Evolutionary conservation across 2,329 filamentous ascomycete genomes (phyloP).

Genomic region (Colletotrichum lupini): DNA sequence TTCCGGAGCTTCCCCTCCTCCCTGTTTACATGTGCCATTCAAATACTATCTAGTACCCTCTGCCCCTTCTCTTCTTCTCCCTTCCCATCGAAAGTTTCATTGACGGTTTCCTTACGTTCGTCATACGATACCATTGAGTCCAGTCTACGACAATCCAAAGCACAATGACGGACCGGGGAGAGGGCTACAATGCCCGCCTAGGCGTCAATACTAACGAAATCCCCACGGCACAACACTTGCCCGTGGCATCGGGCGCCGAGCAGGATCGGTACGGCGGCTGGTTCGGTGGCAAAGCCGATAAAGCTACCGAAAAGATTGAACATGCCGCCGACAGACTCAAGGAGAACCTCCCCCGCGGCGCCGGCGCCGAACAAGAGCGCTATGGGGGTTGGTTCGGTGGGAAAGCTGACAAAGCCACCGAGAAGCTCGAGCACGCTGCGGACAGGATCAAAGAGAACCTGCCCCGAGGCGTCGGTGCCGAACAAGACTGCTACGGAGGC

Average conservation of each 20-base stretch:
- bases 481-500: conserved; percentile 33
- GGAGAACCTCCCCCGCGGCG: conserved; percentile 19
- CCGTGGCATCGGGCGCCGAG: conserved; percentile 26
- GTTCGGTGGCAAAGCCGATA: conserved; percentile 22
- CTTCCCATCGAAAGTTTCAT: not conserved
- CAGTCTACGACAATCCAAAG: not conserved
- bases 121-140: conserved; percentile 13
- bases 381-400: conserved; percentile 38
- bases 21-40: not conserved
- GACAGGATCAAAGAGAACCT: conserved; percentile 12
- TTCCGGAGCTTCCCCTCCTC: not conserved
- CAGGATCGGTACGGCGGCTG: conserved; percentile 30
- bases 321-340: not conserved
- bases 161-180: conserved; percentile 39
- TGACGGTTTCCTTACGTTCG: not conserved
- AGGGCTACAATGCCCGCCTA: conserved; percentile 36
- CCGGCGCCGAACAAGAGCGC: conserved; percentile 40
- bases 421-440: not conserved
- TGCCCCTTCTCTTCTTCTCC: not conserved
- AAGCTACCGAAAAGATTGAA: conserved; percentile 22
- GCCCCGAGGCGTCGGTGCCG: conserved; percentile 24
- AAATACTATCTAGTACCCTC: not conserved
- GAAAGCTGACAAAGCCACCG: conserved; percentile 1
- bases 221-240: conserved; percentile 22
- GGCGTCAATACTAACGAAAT: conserved; percentile 31